Evolutionary conservation across 768 basidiomycete genomes (phyloP).

Genomic region (Rhodosporidiobolus sp.): DNA sequence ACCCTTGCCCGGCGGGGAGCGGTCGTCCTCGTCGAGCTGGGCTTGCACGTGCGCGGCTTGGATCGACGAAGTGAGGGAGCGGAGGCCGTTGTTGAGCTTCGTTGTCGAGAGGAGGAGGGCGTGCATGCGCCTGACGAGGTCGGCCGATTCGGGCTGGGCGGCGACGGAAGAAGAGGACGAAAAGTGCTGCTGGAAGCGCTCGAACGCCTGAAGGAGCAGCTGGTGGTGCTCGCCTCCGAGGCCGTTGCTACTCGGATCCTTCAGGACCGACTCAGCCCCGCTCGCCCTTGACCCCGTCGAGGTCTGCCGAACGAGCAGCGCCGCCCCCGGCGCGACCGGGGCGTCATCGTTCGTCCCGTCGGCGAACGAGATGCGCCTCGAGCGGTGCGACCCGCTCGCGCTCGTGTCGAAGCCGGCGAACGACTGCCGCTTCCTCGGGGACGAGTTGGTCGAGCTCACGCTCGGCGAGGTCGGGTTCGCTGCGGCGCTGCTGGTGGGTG

Average conservation of each 20-base stretch:
- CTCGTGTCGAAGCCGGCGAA: neutral
- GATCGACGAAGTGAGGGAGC: neutral
- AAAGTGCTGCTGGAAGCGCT: conserved; percentile 33
- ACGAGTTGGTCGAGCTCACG: neutral
- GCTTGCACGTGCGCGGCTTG: conserved; percentile 30
- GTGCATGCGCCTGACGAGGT: conserved; percentile 32
- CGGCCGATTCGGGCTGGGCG: conserved; percentile 4
- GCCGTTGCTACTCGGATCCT: neutral
- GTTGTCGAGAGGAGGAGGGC: conserved; percentile 28
- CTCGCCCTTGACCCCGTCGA: neutral
- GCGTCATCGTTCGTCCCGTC: conserved; percentile 11
- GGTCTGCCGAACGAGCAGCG: neutral
- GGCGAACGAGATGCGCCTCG: conserved; percentile 16
- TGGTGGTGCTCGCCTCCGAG: conserved; percentile 14
- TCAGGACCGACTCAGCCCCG: neutral
- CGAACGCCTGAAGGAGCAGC: conserved; percentile 29
- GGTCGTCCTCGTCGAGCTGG: conserved; percentile 26
- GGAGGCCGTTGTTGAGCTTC: conserved; percentile 33
- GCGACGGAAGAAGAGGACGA: neutral
- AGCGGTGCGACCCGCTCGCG: neutral
- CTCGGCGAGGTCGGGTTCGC: neutral
- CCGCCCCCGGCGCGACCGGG: neutral
- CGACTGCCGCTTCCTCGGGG: conserved; percentile 15
- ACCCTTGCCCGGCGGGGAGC: neutral
- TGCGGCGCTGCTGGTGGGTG: neutral